Evolutionary conservation across 805 yeast species (phyloP), one percentile per base, ranked within the genome.

Genomic region (Yarrowia porcina): DNA sequence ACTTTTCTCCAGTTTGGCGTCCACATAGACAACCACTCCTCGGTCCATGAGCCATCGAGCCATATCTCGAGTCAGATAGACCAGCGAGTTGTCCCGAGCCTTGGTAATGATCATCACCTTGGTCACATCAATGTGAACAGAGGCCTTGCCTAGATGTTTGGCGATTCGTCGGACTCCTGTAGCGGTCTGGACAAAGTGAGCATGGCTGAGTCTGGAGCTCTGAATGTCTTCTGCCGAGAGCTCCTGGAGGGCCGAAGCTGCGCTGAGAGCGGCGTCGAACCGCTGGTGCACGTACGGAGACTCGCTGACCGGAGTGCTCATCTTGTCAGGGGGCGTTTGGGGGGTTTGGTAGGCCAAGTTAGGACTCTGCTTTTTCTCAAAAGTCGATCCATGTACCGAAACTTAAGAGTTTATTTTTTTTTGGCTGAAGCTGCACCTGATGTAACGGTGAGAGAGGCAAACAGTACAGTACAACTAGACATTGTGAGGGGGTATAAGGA

Each of bases 41-140:
- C 74, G 73, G 65, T 73, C 76, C 39, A 90, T 72, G 28, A 90
- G 73, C 93, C 94, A 91, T 68, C 84, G 90, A 0, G 90, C 86
- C 67, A 91, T 77, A 69, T 89, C 94, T 64, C 93, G 79, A 0
- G 97, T 89, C 49, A 90, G 76, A 69, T 83, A 85, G 7, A 88
- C 84, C 60, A 91, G 75, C 7, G 90, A 85, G 68, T 88, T 86
- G 71, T 91, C 97, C 62, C 96, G 80, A 0, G 96, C 94, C 73
- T 90, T 90, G n/a, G 97, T 90, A 18, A 91, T 91, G 13, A 90
- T 83, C 84, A 90, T 80, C 18, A 90, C 83, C 17, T 89, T 83
- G 47, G 81, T 80, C 18, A 88, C 85, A 63, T 87, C 86, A 20
- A 90, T 73, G 68, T 85, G 85, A 27, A 90, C 65, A 30, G 65